phyloP scores from a whole-genome alignment of 2,329 filamentous ascomycete genomes.

The Microdochium paspali region DNA sequence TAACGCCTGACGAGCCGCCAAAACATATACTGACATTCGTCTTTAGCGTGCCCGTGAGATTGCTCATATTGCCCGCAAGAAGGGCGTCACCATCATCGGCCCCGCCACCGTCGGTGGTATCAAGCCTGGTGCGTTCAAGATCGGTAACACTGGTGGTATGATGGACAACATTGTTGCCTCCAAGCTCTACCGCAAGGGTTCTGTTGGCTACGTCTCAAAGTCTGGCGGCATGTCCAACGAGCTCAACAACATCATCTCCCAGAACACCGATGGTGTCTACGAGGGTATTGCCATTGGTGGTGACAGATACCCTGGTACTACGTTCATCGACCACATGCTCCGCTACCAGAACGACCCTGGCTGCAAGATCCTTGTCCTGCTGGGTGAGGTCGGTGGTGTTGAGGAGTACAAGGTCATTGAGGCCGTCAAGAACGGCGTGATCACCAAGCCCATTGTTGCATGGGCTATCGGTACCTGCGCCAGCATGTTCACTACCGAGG shows the following conservation, averaged over 20 bases:
- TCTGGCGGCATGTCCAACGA: slow-evolving; percentile 99
- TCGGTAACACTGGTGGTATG: slow-evolving; percentile 99
- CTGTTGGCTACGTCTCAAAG: slow-evolving; percentile 98
- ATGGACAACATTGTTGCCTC: slow-evolving; percentile 99
- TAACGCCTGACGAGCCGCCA: background rate
- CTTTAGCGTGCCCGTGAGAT: slow-evolving; percentile 89
- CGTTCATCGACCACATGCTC: slow-evolving; percentile 97
- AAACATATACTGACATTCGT: slow-evolving; percentile 14
- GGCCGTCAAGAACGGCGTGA: slow-evolving; percentile 84
- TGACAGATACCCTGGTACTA: slow-evolving; percentile 97
- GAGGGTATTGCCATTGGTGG: slow-evolving; percentile 99
- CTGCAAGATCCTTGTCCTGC: slow-evolving; percentile 92
- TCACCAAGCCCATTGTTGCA: slow-evolving; percentile 97
- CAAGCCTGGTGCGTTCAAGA: slow-evolving; percentile 99
- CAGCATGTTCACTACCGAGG: slow-evolving; percentile 99
- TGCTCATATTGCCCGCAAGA: slow-evolving; percentile 91
- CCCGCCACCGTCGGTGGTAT: slow-evolving; percentile 98
- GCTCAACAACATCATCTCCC: slow-evolving; percentile 97
- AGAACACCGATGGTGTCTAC: slow-evolving; percentile 95
- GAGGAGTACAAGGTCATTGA: slow-evolving; percentile 99
- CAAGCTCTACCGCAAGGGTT: slow-evolving; percentile 99
- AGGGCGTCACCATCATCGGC: slow-evolving; percentile 98
- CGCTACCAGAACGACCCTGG: slow-evolving; percentile 94
- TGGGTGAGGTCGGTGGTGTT: slow-evolving; percentile 98
- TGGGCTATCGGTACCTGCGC: slow-evolving; percentile 99